Conservation (phyloP, 306 rosid species). For the Myrica gale region DNA sequence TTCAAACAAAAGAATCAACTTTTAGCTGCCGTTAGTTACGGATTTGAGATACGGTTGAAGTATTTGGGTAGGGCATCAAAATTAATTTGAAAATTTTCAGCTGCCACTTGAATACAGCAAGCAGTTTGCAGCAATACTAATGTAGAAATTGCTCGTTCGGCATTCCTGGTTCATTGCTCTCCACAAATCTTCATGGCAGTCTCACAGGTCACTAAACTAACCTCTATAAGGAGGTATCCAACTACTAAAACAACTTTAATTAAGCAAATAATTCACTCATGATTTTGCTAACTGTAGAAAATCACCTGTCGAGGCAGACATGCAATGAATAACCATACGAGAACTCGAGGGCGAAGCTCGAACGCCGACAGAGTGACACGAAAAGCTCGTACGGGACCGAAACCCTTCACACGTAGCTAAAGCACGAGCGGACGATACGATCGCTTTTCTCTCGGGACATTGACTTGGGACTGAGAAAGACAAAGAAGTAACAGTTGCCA, state of each 20-base stretch:
- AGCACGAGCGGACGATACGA: constrained; percentile 40
- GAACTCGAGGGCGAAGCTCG: constrained; percentile 40
- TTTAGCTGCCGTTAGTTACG: not conserved
- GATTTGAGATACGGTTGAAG: not conserved
- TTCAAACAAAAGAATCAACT: not conserved
- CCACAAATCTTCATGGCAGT: not conserved
- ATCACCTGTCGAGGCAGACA: constrained; percentile 57
- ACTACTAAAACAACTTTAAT: too few relatives aligned
- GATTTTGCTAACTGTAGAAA: not conserved
- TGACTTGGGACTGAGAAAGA: constrained; percentile 59
- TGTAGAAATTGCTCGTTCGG: too few relatives aligned
- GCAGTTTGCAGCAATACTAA: not conserved
- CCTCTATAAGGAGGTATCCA: too few relatives aligned
- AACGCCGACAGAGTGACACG: constrained; percentile 33
- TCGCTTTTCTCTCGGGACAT: constrained; percentile 45
- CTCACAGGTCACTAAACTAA: too few relatives aligned
- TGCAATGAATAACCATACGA: constrained; percentile 61
- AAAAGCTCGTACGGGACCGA: constrained; percentile 40
- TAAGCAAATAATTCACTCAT: too few relatives aligned
- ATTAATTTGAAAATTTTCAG: not conserved
- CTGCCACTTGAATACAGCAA: not conserved
- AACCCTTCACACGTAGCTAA: constrained; percentile 43
- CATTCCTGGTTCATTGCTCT: not conserved
- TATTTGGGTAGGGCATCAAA: not conserved
- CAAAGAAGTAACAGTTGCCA: constrained; percentile 73